Evolutionary conservation across 805 yeast species (phyloP).

Genomic region (Candida caryicola): DNA sequence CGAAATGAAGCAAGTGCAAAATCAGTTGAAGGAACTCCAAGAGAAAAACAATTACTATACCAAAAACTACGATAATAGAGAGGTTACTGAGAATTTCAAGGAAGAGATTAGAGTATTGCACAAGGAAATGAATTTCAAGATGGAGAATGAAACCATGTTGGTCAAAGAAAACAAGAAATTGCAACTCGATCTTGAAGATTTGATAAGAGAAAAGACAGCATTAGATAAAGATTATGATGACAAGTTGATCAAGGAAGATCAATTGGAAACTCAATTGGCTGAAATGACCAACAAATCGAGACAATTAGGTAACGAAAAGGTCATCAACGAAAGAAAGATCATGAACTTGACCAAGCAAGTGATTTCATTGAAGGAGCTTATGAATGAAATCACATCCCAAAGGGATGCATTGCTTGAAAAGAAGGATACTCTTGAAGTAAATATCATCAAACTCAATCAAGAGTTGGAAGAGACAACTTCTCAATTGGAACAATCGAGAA

Average conservation of each 20-base stretch:
- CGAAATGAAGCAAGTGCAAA: constrained; percentile 49
- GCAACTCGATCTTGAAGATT: constrained; percentile 56
- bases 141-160: constrained; percentile 64
- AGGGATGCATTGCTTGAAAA: constrained; percentile 55
- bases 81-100: constrained; percentile 42
- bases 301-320: constrained; percentile 34
- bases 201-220: constrained; percentile 21
- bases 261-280: constrained; percentile 29
- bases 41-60: constrained; percentile 57
- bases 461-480: constrained; percentile 24
- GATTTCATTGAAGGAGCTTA: constrained; percentile 52
- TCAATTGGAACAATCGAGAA: constrained; percentile 23
- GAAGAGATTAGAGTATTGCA: constrained; percentile 54
- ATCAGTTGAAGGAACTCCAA: constrained; percentile 47
- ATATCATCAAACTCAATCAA: constrained; percentile 24
- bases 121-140: constrained; percentile 49
- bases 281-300: constrained; percentile 26
- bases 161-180: constrained; percentile 62
- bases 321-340: constrained; percentile 35
- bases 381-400: constrained; percentile 60
- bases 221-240: constrained; percentile 31
- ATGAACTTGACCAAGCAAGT: constrained; percentile 46
- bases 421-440: constrained; percentile 30
- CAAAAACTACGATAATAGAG: constrained; percentile 42
- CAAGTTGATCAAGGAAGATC: constrained; percentile 42